These are phyloP conservation scores for Kodamaea alishanica DNA, from an alignment of 1,139 yeast species.

Conservation along the genomic window DNA sequence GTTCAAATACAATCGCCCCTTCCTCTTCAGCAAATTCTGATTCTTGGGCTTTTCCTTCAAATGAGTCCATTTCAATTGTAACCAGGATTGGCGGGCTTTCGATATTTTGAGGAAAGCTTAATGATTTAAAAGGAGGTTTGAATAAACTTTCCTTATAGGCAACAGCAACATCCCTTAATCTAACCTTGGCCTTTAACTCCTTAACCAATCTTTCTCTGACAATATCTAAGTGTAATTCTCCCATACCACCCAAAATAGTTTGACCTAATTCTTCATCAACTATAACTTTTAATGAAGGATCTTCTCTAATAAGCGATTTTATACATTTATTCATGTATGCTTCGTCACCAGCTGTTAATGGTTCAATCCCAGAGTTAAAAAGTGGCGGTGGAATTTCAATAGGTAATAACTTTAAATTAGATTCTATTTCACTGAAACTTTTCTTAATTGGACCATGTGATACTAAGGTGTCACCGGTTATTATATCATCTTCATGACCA, in stretches of 20 bases:
- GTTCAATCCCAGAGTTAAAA: slow-evolving; percentile 81
- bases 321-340: slow-evolving; percentile 67
- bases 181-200: slow-evolving; percentile 79
- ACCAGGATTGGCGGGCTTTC: slow-evolving; percentile 19
- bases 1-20: slow-evolving; percentile 34
- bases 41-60: slow-evolving; percentile 43
- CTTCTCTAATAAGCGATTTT: slow-evolving; percentile 67
- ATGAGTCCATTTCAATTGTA: slow-evolving; percentile 49
- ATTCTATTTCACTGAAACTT: slow-evolving; percentile 49
- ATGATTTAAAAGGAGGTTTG: slow-evolving; percentile 12
- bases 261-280: slow-evolving; percentile 88
- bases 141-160: slow-evolving; percentile 77
- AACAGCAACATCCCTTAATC: slow-evolving; percentile 78
- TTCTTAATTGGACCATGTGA: slow-evolving; percentile 47
- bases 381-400: slow-evolving; percentile 90
- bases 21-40: slow-evolving; percentile 35
- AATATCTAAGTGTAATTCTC: slow-evolving; percentile 88
- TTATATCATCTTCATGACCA: slow-evolving; percentile 64
- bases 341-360: slow-evolving; percentile 77
- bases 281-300: slow-evolving; percentile 65
- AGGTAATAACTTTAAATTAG: slow-evolving; percentile 60
- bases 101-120: background rate
- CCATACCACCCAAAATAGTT: slow-evolving; percentile 89
- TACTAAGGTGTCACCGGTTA: slow-evolving; percentile 88
- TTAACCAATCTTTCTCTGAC: slow-evolving; percentile 71